A percentile compares a stretch with the other conserved stretches of the same genome.
Evolutionary conservation across 2,329 filamentous ascomycete species (phyloP).

Genomic region (Pseudogymnoascus sp.): DNA sequence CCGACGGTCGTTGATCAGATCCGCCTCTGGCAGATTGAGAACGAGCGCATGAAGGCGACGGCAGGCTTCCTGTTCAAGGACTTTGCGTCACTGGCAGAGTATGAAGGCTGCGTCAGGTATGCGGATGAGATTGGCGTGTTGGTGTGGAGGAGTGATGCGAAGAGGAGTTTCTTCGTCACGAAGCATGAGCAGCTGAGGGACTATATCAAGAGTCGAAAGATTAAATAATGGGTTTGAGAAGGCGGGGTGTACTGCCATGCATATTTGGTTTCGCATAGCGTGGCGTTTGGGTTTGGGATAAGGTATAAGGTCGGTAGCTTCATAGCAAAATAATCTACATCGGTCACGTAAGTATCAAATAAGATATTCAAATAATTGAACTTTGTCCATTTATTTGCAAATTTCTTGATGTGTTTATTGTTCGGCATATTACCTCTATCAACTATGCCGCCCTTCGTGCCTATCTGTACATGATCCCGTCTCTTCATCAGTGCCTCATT

Average conservation of each 20-base stretch:
- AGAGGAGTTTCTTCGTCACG: constrained; percentile 84
- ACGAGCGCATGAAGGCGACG: constrained; percentile 83
- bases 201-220: constrained; percentile 65
- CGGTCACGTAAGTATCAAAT: neutral
- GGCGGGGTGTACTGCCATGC: neutral
- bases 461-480: neutral
- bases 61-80: constrained; percentile 85
- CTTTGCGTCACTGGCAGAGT: constrained; percentile 67
- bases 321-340: constrained; percentile 4
- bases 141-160: constrained; percentile 75
- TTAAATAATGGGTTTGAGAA: constrained; percentile 28
- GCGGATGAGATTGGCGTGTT: constrained; percentile 87
- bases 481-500: neutral
- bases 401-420: neutral
- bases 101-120: constrained; percentile 65
- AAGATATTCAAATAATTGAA: neutral
- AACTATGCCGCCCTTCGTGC: neutral
- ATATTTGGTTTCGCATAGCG: constrained; percentile 12
- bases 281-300: constrained; percentile 10
- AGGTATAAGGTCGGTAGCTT: neutral
- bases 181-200: constrained; percentile 82
- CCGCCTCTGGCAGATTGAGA: constrained; percentile 93
- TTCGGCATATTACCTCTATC: neutral
- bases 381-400: neutral
- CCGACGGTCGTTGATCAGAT: constrained; percentile 98